Conservation (phyloP, 768 basidiomycete genomes). For the Rhodotorula babjevae region DNA sequence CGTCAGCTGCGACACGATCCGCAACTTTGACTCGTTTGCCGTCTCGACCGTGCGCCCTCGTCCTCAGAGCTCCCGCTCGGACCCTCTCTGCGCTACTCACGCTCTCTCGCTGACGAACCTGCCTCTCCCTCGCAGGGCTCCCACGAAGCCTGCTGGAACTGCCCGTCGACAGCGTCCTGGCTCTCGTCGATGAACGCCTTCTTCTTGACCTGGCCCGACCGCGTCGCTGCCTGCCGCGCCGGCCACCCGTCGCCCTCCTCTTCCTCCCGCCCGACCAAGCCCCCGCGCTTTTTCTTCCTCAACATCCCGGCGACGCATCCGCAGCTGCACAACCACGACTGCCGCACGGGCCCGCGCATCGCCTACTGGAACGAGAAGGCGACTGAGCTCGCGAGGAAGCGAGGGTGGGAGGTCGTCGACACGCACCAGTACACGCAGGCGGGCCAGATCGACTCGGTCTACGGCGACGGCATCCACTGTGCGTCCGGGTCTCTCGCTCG, state of each 20-base stretch:
- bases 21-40: constrained; percentile 19
- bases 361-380: constrained; percentile 2
- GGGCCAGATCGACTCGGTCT: constrained; percentile 12
- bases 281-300: constrained; percentile 5
- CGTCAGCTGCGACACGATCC: constrained; percentile 9
- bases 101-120: no score
- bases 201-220: background rate
- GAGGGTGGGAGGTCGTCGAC: constrained; percentile 21
- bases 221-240: background rate
- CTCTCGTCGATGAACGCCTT: background rate
- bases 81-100: background rate
- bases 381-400: background rate
- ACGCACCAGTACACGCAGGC: background rate
- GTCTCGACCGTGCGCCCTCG: constrained; percentile 3
- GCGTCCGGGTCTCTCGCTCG: background rate
- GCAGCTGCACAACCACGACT: constrained; percentile 16
- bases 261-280: background rate
- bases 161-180: background rate
- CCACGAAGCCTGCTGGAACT: constrained; percentile 1
- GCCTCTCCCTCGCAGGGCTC: background rate
- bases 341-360: constrained; percentile 17
- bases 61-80: background rate
- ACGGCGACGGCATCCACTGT: constrained; percentile 27
- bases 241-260: no score
- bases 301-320: constrained; percentile 20